Conservation (phyloP, 2,329 filamentous ascomycete species). For the Scolecobasidium constrictum region DNA sequence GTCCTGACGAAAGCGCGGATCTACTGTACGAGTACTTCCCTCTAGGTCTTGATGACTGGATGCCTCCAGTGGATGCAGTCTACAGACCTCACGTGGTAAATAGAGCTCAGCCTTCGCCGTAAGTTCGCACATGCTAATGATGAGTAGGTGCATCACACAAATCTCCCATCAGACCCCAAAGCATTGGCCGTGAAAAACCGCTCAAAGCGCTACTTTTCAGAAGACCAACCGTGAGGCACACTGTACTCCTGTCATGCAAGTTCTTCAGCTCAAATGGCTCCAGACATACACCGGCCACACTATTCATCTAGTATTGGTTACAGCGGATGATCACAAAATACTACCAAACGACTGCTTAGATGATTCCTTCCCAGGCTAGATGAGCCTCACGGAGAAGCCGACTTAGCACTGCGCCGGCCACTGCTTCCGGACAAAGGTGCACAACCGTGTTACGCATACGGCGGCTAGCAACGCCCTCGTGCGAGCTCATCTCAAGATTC, state of each 20-base stretch:
- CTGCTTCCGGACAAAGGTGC: too few species aligned
- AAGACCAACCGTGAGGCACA: conserved; percentile 20
- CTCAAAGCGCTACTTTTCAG: conserved; percentile 40
- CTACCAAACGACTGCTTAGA: too few species aligned
- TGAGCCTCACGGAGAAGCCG: too few species aligned
- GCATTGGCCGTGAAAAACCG: conserved; percentile 30
- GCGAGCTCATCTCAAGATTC: too few species aligned
- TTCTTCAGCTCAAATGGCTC: neutral
- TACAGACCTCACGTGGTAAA: conserved; percentile 69
- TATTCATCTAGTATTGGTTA: neutral
- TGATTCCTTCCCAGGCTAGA: too few species aligned
- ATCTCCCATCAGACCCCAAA: conserved; percentile 35
- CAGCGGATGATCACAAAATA: too few species aligned
- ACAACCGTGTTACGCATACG: too few species aligned
- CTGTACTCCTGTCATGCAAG: neutral
- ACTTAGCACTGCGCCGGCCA: too few species aligned
- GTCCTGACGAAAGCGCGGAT: conserved; percentile 59
- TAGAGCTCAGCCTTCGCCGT: neutral
- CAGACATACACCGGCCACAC: neutral
- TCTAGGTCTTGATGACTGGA: conserved; percentile 82
- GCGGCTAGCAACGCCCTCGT: too few species aligned
- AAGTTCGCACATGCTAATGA: neutral
- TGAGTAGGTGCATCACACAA: conserved; percentile 73
- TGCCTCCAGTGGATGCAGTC: conserved; percentile 80
- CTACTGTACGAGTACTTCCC: conserved; percentile 92